Evolutionary conservation across 768 basidiomycete genomes (phyloP).

Genomic region (Trametes maxima): DNA sequence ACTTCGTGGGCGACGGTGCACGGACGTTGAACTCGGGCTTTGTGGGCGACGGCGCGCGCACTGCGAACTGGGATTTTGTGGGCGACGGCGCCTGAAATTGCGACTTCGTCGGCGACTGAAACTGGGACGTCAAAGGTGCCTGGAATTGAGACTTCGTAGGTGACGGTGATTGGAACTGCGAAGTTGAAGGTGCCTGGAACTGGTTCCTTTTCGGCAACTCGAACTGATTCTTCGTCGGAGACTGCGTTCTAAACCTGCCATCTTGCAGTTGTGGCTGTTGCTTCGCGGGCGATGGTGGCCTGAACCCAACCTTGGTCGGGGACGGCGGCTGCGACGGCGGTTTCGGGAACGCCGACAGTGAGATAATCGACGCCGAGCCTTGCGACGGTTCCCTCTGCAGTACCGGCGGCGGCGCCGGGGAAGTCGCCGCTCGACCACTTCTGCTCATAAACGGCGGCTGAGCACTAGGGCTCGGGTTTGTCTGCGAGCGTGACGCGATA

Average conservation of each 20-base stretch:
- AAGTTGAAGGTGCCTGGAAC: no score
- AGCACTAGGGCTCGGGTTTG: background rate
- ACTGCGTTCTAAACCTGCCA: no score
- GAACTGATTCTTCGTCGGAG: no score
- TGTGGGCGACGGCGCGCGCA: background rate
- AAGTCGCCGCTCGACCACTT: background rate
- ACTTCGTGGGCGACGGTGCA: constrained; percentile 8
- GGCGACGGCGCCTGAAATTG: background rate
- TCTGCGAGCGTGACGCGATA: background rate
- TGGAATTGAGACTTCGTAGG: background rate
- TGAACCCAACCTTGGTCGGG: constrained; percentile 6
- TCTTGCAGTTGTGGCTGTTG: background rate
- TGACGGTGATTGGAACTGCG: background rate
- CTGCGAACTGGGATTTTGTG: background rate
- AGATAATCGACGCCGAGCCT: constrained; percentile 22
- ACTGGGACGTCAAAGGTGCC: background rate
- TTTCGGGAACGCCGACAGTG: constrained; percentile 28
- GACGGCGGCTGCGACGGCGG: constrained; percentile 29
- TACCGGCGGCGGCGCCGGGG: background rate
- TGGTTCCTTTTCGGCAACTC: no score
- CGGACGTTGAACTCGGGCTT: constrained; percentile 8
- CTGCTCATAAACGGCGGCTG: background rate
- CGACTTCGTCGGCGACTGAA: background rate
- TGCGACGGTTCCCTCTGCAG: constrained; percentile 14
- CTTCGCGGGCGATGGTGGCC: constrained; percentile 12